Conservation (phyloP, 768 basidiomycete genomes). For the Serendipita sp. region DNA sequence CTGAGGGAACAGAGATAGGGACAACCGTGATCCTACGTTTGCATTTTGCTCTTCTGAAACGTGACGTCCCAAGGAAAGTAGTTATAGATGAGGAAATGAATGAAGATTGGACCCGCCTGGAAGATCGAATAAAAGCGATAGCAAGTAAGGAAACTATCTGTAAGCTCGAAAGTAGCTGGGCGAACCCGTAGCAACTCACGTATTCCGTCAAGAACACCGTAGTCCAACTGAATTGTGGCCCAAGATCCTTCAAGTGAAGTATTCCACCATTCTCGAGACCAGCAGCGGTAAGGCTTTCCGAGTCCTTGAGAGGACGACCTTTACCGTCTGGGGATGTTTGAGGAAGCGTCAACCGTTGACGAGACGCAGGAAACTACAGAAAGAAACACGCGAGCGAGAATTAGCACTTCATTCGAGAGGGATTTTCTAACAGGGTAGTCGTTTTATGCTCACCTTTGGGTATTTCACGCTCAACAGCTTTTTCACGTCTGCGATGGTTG, state of each 20-base stretch:
- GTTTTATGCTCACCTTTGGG: constrained; percentile 1
- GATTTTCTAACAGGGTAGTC: neutral
- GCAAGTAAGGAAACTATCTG: too few species aligned
- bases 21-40: constrained; percentile 48
- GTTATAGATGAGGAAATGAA: constrained; percentile 75
- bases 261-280: constrained; percentile 45
- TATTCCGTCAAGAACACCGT: constrained; percentile 92
- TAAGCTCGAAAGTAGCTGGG: too few species aligned
- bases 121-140: too few species aligned
- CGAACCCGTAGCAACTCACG: constrained; percentile 44
- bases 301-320: neutral
- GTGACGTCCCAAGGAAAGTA: constrained; percentile 52
- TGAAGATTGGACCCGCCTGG: constrained; percentile 72
- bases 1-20: too few species aligned
- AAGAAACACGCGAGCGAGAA: too few species aligned
- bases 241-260: constrained; percentile 74
- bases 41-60: constrained; percentile 60
- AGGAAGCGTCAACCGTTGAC: neutral
- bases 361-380: neutral
- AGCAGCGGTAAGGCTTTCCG: neutral
- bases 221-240: constrained; percentile 76
- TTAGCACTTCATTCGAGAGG: neutral
- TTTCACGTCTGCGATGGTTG: constrained; percentile 6
- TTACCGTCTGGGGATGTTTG: neutral
- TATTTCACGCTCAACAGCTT: constrained; percentile 3